Evolutionary conservation across 106 monocot genomes (phyloP), one percentile per base, ranked within the genome.

Genomic region (Ottelia alismoides): DNA sequence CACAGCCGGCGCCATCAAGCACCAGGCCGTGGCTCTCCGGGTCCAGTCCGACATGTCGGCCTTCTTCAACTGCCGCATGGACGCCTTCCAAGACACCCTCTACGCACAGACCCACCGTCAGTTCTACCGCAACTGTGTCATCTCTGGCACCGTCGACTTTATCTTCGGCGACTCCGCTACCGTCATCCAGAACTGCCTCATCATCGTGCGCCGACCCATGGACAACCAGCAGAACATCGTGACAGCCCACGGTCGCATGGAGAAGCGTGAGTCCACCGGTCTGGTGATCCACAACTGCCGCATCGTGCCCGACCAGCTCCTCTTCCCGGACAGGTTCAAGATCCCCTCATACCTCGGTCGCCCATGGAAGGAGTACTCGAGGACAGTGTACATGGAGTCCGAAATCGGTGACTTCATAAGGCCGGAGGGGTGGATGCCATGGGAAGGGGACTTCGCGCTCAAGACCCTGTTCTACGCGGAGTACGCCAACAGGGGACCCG

Each of bases 1-100:
- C 69, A 65, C 48, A 49, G 81, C 87, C 2, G 81, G 87, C 14
- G 65, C 87, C 22, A 48, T 31, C 45, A 78, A 74, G 65, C 81
- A 77, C 71, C 80, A 86, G 65, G 80, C 86, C 27, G 86, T 86
- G 65, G 80, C 86, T 35, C 77, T 86, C 7, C 77, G 77, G n/a
- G 50, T 52, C 30, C 60, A 61, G 45, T 61, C 60, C n/a, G 60
- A 61, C 60, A 48, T 49, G 27, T 26, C 60, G 18, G 47, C 47
- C 47, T 61, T 61, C 60, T 49, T 48, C 60, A 61, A 61, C 60
- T 61, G 60, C 60, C 45, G 47, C 12, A 61, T 61, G 60, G 60
- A 61, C 47, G 60, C 47, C 27, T 49, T 28, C 48, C 47, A 61
- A 19, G 47, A 61, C 60, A 61, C 60, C 19, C 60, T 61, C 28